Evolutionary conservation across 2,329 filamentous ascomycete genomes (phyloP), one percentile per base, ranked within the genome.

Genomic region (Bipolaris sorokiniana): DNA sequence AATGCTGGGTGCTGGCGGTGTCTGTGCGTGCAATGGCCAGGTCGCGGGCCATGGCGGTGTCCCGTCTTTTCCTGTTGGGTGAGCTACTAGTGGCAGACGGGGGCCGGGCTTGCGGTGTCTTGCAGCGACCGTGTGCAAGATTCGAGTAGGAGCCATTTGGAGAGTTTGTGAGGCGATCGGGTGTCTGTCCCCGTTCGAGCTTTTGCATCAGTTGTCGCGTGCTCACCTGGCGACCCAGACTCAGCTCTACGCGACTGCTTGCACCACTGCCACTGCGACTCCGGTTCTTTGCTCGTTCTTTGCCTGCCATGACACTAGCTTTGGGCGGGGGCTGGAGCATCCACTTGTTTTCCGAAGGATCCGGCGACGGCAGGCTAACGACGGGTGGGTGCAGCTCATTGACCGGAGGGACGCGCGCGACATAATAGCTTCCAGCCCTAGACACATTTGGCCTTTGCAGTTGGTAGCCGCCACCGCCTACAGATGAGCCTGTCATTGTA

Each of bases 271-370:
- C 75, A 69, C 86, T 90, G 34, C 81, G 80, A 62, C 85, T 88
- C 51, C 88, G 80, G 67, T 83, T 86, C 3, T 62, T 65, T 18
- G 89, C 87, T 28, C 86, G 86, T 34, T 90, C 86, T 74, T 93
- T 95, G 64, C 92, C 93, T 63, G 90, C 90, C 93, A 97, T 97
- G 58, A 97, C 83, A 74, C 89, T 92, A 54, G 93, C 92, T 33
- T 89, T 86, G n/a, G 93, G 93, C 1, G 92, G 92, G 2, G 93
- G 93, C 71, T 96, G 91, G 49, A 96, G 81, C 92, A 97, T 97
- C 93, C 93, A 97, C 70, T 84, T 84, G 52, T 90, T 89, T 58
- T 90, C 91, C 52, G 87, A 86, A 70, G 81, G 86, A 72, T 85
- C 87, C 36, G 82, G 83, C 13, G 88, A 90, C 54, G 86, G 89